A percentile compares a stretch with the other conserved stretches of the same genome.
phyloP scores from a whole-genome alignment of 148 eudicot genomes.

The Nyssa sinensis region DNA sequence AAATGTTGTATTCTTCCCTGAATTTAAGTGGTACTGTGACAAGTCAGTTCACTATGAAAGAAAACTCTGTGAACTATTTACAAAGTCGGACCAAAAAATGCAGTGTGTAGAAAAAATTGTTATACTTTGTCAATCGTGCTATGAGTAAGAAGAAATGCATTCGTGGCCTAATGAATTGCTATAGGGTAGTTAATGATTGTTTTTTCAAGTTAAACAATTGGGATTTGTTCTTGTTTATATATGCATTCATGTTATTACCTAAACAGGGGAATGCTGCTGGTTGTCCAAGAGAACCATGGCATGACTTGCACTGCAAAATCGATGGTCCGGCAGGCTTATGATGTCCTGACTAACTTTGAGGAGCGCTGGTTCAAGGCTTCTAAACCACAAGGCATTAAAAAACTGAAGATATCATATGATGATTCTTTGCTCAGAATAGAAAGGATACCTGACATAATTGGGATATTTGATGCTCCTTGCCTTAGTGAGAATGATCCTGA shows the following conservation, averaged over 20 bases:
- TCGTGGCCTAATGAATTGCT: no score
- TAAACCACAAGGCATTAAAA: constrained; percentile 75
- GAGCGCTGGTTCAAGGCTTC: constrained; percentile 91
- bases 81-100: no score
- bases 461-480: constrained; percentile 56
- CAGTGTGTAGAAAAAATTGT: no score
- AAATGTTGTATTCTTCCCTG: no score
- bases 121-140: no score
- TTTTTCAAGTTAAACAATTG: no score
- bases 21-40: no score
- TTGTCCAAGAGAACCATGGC: constrained; percentile 99
- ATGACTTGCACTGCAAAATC: constrained; percentile 89
- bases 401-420: constrained; percentile 61
- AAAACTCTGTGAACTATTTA: no score
- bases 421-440: constrained; percentile 82
- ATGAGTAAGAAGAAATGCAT: no score
- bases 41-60: no score
- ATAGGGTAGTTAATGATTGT: no score
- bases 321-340: constrained; percentile 99
- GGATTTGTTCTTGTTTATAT: background rate
- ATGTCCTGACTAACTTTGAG: constrained; percentile 82
- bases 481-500: constrained; percentile 62
- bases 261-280: constrained; percentile 69
- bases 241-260: background rate
- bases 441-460: constrained; percentile 67